Evolutionary conservation across 768 basidiomycete genomes (phyloP).

Genomic region (Sutorius australiensis): DNA sequence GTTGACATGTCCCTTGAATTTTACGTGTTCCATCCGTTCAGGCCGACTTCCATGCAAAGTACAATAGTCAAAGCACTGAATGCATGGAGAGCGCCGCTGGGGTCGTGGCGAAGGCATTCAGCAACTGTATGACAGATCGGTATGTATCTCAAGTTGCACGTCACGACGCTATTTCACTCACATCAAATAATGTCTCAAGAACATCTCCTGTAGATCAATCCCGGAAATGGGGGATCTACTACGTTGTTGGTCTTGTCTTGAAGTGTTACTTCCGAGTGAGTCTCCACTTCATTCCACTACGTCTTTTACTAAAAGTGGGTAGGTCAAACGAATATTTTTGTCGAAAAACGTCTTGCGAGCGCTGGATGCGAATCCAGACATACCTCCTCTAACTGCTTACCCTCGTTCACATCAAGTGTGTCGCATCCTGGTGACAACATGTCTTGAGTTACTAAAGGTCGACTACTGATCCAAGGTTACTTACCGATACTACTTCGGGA

Average conservation of each 20-base stretch:
- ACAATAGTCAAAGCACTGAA: constrained; percentile 53
- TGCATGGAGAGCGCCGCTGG: constrained; percentile 86
- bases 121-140: constrained; percentile 84
- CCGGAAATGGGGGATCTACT: constrained; percentile 90
- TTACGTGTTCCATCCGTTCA: constrained; percentile 22
- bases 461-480: constrained; percentile 61
- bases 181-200: constrained; percentile 31
- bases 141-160: constrained; percentile 23
- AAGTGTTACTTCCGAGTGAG: constrained; percentile 93
- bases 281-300: constrained; percentile 7
- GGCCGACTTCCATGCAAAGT: constrained; percentile 62
- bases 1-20: background rate
- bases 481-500: constrained; percentile 91
- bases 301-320: constrained; percentile 1
- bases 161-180: background rate
- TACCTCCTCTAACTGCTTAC: constrained; percentile 71
- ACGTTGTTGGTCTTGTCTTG: constrained; percentile 83
- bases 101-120: constrained; percentile 85
- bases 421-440: constrained; percentile 10
- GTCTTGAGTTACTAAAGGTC: constrained; percentile 5
- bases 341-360: constrained; percentile 91
- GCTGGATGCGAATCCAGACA: constrained; percentile 78
- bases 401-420: constrained; percentile 83
- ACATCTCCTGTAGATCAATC: constrained; percentile 69
- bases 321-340: constrained; percentile 90